Evolutionary conservation across 768 basidiomycete species (phyloP).

Genomic region (Tricholoma matsutake): DNA sequence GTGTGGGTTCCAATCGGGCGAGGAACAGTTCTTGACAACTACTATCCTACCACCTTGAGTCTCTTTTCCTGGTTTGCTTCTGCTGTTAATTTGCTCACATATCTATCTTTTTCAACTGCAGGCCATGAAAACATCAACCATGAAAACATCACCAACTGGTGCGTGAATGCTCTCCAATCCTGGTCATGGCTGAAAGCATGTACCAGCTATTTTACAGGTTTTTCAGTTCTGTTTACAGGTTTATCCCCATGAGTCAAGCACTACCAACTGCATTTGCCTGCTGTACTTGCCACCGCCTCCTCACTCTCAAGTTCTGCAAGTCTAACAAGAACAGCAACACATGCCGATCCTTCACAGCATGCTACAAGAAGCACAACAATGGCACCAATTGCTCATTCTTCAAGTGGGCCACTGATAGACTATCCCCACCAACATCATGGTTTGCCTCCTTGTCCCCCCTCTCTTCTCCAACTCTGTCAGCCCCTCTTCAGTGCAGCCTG

Average conservation of each 20-base stretch:
- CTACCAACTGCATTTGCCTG: background rate
- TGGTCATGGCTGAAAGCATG: background rate
- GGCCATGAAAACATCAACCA: too few relatives aligned
- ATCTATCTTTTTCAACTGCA: background rate
- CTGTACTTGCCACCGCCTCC: background rate
- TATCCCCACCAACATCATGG: background rate
- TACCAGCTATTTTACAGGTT: background rate
- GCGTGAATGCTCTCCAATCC: background rate
- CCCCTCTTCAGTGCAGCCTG: too few relatives aligned
- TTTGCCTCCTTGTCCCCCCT: background rate
- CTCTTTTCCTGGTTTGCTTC: too few relatives aligned
- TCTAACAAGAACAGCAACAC: background rate
- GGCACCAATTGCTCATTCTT: too few relatives aligned
- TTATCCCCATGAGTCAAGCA: background rate
- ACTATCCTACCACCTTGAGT: too few relatives aligned
- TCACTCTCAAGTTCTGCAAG: background rate
- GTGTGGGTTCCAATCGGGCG: too few relatives aligned
- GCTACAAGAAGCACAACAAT: too few relatives aligned
- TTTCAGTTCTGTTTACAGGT: too few relatives aligned
- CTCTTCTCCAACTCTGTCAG: background rate
- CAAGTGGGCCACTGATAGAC: too few relatives aligned
- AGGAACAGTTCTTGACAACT: too few relatives aligned
- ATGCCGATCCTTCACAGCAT: background rate
- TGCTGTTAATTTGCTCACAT: too few relatives aligned
- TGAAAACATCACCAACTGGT: background rate